Evolutionary conservation across 345 rosid species (phyloP).

Genomic region (Rhizophora mangle): DNA sequence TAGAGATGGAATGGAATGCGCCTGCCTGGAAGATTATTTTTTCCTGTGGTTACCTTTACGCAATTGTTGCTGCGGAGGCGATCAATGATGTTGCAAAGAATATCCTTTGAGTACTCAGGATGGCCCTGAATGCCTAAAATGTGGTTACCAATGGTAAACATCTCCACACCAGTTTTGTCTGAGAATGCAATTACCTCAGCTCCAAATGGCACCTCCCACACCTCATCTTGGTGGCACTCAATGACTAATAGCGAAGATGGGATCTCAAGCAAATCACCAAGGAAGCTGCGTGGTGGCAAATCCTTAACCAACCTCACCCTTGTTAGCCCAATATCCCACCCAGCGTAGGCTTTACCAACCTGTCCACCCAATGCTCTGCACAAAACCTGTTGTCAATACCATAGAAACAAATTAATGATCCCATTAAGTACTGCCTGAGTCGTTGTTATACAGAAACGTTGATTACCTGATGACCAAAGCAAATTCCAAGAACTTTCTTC

Average conservation of each 20-base stretch:
- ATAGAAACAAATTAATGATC: neutral
- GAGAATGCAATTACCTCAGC: slow-evolving; percentile 78
- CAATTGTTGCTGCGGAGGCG: slow-evolving; percentile 55
- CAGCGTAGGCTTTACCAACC: slow-evolving; percentile 62
- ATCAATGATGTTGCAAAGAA: slow-evolving; percentile 62
- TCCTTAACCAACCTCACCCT: slow-evolving; percentile 58
- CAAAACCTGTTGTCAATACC: slow-evolving; percentile 46
- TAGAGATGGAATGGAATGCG: no score
- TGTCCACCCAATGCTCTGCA: slow-evolving; percentile 84
- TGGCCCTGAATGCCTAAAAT: slow-evolving; percentile 91
- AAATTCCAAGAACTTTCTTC: slow-evolving; percentile 79
- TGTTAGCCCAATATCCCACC: slow-evolving; percentile 74
- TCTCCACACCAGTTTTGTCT: slow-evolving; percentile 71
- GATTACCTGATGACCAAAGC: slow-evolving; percentile 94
- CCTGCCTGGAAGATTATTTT: neutral
- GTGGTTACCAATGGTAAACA: slow-evolving; percentile 55
- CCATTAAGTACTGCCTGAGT: no score
- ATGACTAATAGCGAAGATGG: slow-evolving; percentile 54
- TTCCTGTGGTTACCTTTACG: slow-evolving; percentile 44
- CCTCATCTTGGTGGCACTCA: slow-evolving; percentile 85
- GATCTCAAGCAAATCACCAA: slow-evolving; percentile 34
- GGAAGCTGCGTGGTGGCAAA: slow-evolving; percentile 25
- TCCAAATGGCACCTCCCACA: slow-evolving; percentile 62
- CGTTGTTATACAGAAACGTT: neutral
- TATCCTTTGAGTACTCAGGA: slow-evolving; percentile 85